Conservation (phyloP, 805 yeast species). For the Monosporozyma yasuniensis region DNA sequence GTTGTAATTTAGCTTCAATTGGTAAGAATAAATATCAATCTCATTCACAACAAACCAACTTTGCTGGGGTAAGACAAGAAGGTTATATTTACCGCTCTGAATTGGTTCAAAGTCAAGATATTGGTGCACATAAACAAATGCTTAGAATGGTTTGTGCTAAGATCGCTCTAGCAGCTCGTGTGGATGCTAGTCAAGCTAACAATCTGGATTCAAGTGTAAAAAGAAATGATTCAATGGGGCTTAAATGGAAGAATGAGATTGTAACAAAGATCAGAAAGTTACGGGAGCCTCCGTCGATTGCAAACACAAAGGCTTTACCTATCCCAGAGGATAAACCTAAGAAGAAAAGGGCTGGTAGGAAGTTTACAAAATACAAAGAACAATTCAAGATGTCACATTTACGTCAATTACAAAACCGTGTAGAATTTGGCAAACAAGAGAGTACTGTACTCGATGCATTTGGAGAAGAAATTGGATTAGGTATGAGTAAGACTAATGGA, state of each 20-base stretch:
- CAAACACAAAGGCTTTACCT: constrained; percentile 61
- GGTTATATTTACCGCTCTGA: constrained; percentile 62
- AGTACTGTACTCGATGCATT: constrained; percentile 49
- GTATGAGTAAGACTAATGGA: constrained; percentile 42
- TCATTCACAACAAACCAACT: constrained; percentile 29
- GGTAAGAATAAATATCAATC: constrained; percentile 41
- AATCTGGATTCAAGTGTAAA: constrained; percentile 10
- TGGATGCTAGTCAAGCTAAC: constrained; percentile 47
- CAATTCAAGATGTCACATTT: constrained; percentile 73
- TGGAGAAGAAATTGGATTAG: constrained; percentile 79
- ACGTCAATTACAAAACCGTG: constrained; percentile 72
- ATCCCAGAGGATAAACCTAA: constrained; percentile 67
- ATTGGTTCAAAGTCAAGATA: constrained; percentile 49
- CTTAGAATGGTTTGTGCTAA: constrained; percentile 75
- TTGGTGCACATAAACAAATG: constrained; percentile 55
- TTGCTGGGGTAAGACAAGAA: constrained; percentile 45
- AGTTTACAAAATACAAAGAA: constrained; percentile 72
- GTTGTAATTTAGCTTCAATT: constrained; percentile 75
- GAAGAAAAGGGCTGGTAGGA: constrained; percentile 78
- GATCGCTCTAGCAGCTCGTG: constrained; percentile 69
- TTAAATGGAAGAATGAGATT: constrained; percentile 51
- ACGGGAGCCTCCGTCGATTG: constrained; percentile 65
- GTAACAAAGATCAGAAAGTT: constrained; percentile 57
- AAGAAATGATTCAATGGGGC: constrained; percentile 47
- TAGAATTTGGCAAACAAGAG: constrained; percentile 75